phyloP scores from a whole-genome alignment of 495 filamentous ascomycete genomes.

The Xylaria flabelliformis region DNA sequence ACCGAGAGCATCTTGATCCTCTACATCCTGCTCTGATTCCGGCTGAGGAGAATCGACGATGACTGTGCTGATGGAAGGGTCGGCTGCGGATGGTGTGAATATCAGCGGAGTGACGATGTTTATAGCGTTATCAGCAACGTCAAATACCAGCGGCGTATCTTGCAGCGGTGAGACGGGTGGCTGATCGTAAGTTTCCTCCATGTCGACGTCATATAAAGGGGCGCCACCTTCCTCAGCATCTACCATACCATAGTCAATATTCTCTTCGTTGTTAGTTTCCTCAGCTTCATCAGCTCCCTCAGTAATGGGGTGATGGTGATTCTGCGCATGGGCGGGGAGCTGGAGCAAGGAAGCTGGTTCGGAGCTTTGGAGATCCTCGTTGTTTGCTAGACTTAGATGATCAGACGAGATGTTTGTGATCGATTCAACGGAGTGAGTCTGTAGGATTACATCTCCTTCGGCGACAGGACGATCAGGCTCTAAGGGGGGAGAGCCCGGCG shows the following conservation, averaged over 20 bases:
- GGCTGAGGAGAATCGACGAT: neutral
- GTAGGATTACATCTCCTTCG: slow-evolving; percentile 34
- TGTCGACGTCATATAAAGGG: slow-evolving; percentile 33
- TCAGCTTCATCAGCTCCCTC: slow-evolving; percentile 31
- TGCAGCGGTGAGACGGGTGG: slow-evolving; percentile 23
- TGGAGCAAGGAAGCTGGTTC: neutral
- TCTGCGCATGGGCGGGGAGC: slow-evolving; percentile 5
- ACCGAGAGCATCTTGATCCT: slow-evolving; percentile 19
- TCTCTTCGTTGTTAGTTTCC: slow-evolving; percentile 25
- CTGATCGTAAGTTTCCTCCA: slow-evolving; percentile 38
- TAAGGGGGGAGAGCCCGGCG: slow-evolving; percentile 31
- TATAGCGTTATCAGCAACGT: slow-evolving; percentile 28
- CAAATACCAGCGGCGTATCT: slow-evolving; percentile 21
- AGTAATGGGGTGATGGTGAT: slow-evolving; percentile 5
- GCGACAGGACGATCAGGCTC: slow-evolving; percentile 39
- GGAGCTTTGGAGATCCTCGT: slow-evolving; percentile 13
- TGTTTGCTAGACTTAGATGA: neutral
- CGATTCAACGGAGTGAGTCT: slow-evolving; percentile 32
- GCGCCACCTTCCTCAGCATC: slow-evolving; percentile 37
- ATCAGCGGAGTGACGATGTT: slow-evolving; percentile 23
- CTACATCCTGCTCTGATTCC: slow-evolving; percentile 25
- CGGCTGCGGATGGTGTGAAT: slow-evolving; percentile 10
- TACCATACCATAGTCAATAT: slow-evolving; percentile 32
- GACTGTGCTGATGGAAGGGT: slow-evolving; percentile 1
- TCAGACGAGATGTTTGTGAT: slow-evolving; percentile 16